A percentile compares a stretch with the other conserved stretches of the same genome.
phyloP scores from a whole-genome alignment of 1,284 basidiomycete genomes.

The Trichosporon inkin region DNA sequence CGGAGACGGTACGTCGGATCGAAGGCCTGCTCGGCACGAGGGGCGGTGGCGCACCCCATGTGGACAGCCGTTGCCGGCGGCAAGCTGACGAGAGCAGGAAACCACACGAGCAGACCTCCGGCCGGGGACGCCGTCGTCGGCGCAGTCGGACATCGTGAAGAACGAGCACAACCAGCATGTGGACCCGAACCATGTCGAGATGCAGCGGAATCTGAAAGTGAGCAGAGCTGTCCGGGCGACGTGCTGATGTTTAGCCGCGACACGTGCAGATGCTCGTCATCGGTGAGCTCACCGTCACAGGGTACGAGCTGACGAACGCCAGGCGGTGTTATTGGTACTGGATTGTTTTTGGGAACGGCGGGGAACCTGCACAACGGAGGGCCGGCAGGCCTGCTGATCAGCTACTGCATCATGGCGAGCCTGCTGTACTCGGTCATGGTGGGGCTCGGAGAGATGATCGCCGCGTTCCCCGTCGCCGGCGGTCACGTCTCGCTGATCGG shows the following conservation, averaged over 20 bases:
- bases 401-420: conserved; percentile 40
- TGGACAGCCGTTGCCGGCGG: background rate
- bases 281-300: conserved; percentile 21
- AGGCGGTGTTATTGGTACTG: conserved; percentile 24
- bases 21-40: background rate
- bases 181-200: conserved; percentile 7
- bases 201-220: conserved; percentile 12
- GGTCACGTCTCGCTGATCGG: conserved; percentile 76
- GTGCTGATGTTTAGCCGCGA: conserved; percentile 9
- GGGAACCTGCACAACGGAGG: conserved; percentile 43
- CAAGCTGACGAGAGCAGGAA: background rate
- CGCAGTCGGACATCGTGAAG: background rate
- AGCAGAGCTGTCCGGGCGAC: background rate
- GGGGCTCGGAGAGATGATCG: conserved; percentile 52
- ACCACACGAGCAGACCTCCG: background rate
- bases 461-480: conserved; percentile 54
- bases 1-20: background rate
- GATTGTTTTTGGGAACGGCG: conserved; percentile 14
- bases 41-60: background rate
- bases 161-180: background rate
- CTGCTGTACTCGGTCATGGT: conserved; percentile 50
- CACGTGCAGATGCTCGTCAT: conserved; percentile 37
- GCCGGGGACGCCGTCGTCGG: background rate
- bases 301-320: conserved; percentile 13
- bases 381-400: conserved; percentile 38